phyloP scores from a whole-genome alignment of 225 moss, liverwort and hornwort genomes.

The Rhytidiadelphus loreus region DNA sequence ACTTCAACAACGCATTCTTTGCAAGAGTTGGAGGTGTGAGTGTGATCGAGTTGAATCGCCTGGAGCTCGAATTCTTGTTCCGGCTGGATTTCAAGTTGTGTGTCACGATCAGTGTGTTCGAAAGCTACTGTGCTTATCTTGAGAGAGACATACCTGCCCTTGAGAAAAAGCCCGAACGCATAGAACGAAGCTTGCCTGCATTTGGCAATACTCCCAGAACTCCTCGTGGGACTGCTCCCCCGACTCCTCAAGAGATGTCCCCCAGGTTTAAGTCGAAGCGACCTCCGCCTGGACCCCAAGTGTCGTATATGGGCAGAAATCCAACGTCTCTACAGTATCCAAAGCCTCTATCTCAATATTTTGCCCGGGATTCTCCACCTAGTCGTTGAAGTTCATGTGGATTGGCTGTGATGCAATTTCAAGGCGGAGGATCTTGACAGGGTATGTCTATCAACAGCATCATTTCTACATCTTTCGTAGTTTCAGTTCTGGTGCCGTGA shows the following conservation, averaged over 20 bases:
- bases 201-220: constrained; percentile 19
- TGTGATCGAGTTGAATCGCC: constrained; percentile 66
- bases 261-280: constrained; percentile 18
- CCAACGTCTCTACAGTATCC: constrained; percentile 3
- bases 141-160: constrained; percentile 54
- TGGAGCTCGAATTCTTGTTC: constrained; percentile 83
- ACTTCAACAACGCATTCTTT: constrained; percentile 94
- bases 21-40: constrained; percentile 91
- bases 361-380: neutral
- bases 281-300: constrained; percentile 11
- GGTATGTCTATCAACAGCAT: neutral
- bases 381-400: constrained; percentile 9
- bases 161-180: constrained; percentile 22
- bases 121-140: constrained; percentile 79
- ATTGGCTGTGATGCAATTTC: constrained; percentile 5
- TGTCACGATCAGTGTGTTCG: constrained; percentile 68
- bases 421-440: neutral
- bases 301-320: constrained; percentile 8
- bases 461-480: neutral
- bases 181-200: constrained; percentile 50
- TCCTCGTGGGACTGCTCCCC: constrained; percentile 7
- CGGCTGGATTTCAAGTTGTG: constrained; percentile 80
- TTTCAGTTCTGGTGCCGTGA: constrained; percentile 1
- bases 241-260: constrained; percentile 14
- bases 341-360: constrained; percentile 9